These are phyloP conservation scores for Melanomma pulvis-pyrius DNA, from an alignment of 495 filamentous ascomycete species.

Conservation along the genomic window DNA sequence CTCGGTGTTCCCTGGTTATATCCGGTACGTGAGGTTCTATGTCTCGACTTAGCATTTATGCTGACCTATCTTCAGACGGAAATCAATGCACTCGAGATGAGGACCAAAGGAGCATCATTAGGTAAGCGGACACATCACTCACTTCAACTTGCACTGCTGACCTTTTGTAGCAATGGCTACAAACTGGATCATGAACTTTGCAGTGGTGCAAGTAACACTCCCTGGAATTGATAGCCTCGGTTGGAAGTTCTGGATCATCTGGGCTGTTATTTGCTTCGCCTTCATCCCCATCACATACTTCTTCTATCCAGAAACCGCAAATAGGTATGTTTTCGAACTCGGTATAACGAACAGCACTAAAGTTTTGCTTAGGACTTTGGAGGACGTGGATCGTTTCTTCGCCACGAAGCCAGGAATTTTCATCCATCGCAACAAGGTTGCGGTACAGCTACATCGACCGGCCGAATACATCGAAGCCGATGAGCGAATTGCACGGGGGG, in stretches of 20 bases:
- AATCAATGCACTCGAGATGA: constrained; percentile 44
- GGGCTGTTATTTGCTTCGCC: constrained; percentile 39
- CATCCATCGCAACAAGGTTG: constrained; percentile 39
- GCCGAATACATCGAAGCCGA: constrained; percentile 42
- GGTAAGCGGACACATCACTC: constrained; percentile 21
- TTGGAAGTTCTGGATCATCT: constrained; percentile 45
- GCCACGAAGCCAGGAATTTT: constrained; percentile 39
- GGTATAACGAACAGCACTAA: not conserved
- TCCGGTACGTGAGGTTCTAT: constrained; percentile 13
- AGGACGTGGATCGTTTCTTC: constrained; percentile 46
- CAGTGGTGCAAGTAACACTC: constrained; percentile 41
- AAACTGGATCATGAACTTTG: constrained; percentile 38
- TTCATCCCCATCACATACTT: constrained; percentile 44
- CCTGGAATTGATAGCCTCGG: constrained; percentile 43
- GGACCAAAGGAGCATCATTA: constrained; percentile 43
- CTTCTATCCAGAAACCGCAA: constrained; percentile 46
- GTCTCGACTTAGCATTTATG: not conserved
- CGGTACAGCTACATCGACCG: constrained; percentile 38
- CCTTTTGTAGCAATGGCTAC: constrained; percentile 31
- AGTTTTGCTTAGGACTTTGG: constrained; percentile 33
- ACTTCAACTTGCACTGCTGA: not conserved
- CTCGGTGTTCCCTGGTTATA: constrained; percentile 44
- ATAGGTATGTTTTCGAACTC: constrained; percentile 18
- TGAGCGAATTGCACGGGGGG: constrained; percentile 36
- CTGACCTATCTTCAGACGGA: not conserved